Evolutionary conservation across 73 alveolate species (phyloP), one percentile per base, ranked within the genome.

Genomic region (Durusdinium trenchii): DNA sequence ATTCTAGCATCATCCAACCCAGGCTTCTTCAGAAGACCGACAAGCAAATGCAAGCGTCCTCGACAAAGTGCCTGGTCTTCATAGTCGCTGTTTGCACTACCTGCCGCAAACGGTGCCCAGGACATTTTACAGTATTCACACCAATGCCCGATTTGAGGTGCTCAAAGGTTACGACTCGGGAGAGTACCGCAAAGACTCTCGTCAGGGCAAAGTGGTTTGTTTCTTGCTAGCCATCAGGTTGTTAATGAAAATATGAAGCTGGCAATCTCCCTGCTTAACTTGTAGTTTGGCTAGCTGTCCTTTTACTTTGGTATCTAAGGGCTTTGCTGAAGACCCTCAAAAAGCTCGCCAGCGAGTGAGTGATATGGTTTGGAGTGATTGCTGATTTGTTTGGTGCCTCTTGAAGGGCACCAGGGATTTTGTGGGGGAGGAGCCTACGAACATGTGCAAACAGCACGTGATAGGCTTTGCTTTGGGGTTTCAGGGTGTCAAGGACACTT

Each of bases 11-110:
- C 9, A 5, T 42, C 10, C n/a, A 5, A 7, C 51, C 30, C 26
- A 79, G 90, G 90, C 46, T 79, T 1, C 90, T 61, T 45, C 67
- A 79, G 23, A 79, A 79, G 52, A 20, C 48, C 6, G 90, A 79
- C 14, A 5, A 10, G 47, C 90, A 79, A 47, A 79, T 79, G 10
- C 90, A 46, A 26, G 32, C 12, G 64, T 23, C 90, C 67, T 46
- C 61, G 30, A 9, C 28, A 3, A 64, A 40, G 90, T 47, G 90
- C 90, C 90, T 79, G 45, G 67, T 79, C 67, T 12, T 10, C 54
- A 43, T 76, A 12, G 4, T n/a, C 3, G 38, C 3, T 3, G 51
- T 1, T 26, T 20, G 16, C 57, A 79, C 3, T 26, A 61, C 9
- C 9, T 36, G 32, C 6, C 9, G 28, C 84, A 71, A 36, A 36